A percentile compares a stretch with the other conserved stretches of the same genome.
These are phyloP conservation scores for Erodium moschatum DNA, from an alignment of 441 rosid genomes.

Conservation along the genomic window DNA sequence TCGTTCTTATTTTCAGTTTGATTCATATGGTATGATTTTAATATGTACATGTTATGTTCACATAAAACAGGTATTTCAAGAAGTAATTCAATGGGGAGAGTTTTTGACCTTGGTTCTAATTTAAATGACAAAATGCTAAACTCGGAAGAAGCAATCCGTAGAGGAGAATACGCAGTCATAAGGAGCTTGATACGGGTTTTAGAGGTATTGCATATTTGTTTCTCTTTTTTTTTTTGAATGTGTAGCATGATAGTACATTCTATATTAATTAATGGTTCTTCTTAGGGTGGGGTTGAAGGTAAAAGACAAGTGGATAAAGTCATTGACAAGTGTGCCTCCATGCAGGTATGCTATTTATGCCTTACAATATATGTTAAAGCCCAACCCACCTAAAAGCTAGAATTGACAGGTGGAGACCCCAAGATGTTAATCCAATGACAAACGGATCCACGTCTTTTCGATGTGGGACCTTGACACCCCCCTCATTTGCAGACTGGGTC, in stretches of 20 bases:
- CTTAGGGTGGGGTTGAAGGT: conserved; percentile 97
- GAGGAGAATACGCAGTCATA: conserved; percentile 91
- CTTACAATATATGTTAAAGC: not conserved
- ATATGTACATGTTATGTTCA: conserved; percentile 15
- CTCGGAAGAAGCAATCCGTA: conserved; percentile 86
- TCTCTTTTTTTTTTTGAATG: conserved; percentile 15
- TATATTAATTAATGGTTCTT: conserved; percentile 24
- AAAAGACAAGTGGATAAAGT: conserved; percentile 96
- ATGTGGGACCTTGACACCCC: no score
- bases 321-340: conserved; percentile 95
- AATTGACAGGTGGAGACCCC: no score
- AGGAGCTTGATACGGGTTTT: conserved; percentile 92
- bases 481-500: no score
- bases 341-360: conserved; percentile 64
- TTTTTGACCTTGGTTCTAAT: conserved; percentile 54
- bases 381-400: no score
- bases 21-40: not conserved
- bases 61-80: conserved; percentile 61
- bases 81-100: conserved; percentile 76
- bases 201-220: conserved; percentile 48
- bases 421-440: no score
- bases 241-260: conserved; percentile 20
- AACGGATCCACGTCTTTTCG: no score
- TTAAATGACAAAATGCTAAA: conserved; percentile 58
- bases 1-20: conserved; percentile 2